A percentile compares a stretch with the other conserved stretches of the same genome.
Evolutionary conservation across 2,329 filamentous ascomycete genomes (phyloP).

Genomic region (Beauveria bassiana): DNA sequence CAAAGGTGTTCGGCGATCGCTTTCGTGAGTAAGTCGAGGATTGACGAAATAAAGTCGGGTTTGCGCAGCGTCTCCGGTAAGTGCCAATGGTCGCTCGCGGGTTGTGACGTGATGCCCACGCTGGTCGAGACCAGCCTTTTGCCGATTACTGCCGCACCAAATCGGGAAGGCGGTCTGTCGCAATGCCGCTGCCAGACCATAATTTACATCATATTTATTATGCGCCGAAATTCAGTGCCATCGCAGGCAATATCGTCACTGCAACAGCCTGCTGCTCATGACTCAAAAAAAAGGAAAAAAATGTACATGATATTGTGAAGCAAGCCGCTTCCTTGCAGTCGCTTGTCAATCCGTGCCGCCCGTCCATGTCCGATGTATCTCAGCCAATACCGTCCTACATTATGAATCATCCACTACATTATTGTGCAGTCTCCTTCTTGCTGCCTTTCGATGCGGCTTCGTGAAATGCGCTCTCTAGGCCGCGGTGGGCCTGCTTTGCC

Average conservation of each 20-base stretch:
- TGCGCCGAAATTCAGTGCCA: too few species aligned
- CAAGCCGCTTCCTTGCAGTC: neutral
- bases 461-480: constrained; percentile 68
- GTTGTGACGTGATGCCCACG: constrained; percentile 2
- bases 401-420: constrained; percentile 50
- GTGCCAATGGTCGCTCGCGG: neutral
- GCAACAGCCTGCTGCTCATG: neutral
- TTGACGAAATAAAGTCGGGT: too few species aligned
- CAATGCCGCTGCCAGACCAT: neutral
- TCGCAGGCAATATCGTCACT: too few species aligned
- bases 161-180: constrained; percentile 10
- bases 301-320: constrained; percentile 4
- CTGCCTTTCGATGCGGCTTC: constrained; percentile 73
- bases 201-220: neutral
- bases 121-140: neutral
- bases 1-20: neutral
- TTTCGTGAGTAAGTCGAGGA: neutral
- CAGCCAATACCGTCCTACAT: neutral
- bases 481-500: constrained; percentile 61
- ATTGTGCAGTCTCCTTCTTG: constrained; percentile 83
- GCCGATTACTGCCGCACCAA: neutral
- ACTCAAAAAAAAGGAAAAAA: neutral
- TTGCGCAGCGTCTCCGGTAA: neutral
- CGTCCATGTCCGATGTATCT: neutral
- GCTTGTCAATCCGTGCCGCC: neutral